phyloP scores from a whole-genome alignment of 116 monocot genomes.

The Trichopus zeylanicus region DNA sequence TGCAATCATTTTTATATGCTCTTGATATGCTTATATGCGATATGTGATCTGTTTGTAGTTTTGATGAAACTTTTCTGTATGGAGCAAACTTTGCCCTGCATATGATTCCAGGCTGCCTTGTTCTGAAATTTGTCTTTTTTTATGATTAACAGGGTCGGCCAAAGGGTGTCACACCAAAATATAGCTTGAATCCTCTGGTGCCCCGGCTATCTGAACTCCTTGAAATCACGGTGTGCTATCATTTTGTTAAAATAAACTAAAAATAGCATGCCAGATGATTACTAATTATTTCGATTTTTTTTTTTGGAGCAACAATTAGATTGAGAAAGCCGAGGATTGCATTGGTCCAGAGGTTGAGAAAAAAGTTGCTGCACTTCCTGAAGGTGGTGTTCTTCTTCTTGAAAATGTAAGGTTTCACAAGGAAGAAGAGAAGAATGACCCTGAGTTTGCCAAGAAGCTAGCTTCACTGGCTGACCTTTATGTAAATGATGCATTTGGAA shows the following conservation, averaged over 20 bases:
- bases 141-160: slow-evolving; percentile 68
- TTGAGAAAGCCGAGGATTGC: slow-evolving; percentile 83
- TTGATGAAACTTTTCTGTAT: no score
- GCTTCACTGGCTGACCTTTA: slow-evolving; percentile 91
- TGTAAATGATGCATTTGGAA: slow-evolving; percentile 97
- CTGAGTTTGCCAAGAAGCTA: slow-evolving; percentile 90
- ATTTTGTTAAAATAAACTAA: neutral
- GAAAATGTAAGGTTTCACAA: slow-evolving; percentile 96
- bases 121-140: neutral
- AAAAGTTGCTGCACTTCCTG: slow-evolving; percentile 50
- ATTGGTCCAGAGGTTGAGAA: slow-evolving; percentile 85
- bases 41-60: no score
- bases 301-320: slow-evolving; percentile 24
- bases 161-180: slow-evolving; percentile 93
- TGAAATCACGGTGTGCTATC: slow-evolving; percentile 50
- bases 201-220: slow-evolving; percentile 92
- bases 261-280: neutral
- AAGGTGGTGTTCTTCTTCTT: slow-evolving; percentile 89
- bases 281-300: neutral
- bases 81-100: neutral
- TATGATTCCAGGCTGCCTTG: neutral
- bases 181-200: slow-evolving; percentile 87
- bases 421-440: slow-evolving; percentile 99
- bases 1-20: no score
- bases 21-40: no score